These are phyloP conservation scores for Setomelanomma holmii DNA, from an alignment of 2,329 filamentous ascomycete genomes.

Conservation along the genomic window DNA sequence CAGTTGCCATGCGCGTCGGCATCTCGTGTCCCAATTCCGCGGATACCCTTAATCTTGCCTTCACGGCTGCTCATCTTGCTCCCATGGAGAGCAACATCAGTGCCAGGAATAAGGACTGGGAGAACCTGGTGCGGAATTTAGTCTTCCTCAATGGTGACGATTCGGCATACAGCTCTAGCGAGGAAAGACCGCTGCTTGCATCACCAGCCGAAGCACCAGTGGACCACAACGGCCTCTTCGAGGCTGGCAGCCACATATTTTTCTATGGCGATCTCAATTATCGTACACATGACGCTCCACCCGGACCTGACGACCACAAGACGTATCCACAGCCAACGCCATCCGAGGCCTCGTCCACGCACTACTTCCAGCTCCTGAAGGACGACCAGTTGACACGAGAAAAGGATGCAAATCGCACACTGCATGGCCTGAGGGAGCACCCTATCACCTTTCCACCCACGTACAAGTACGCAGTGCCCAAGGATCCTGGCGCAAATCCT, in stretches of 20 bases:
- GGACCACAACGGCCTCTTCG: constrained; percentile 72
- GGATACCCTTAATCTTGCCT: constrained; percentile 71
- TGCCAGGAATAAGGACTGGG: constrained; percentile 87
- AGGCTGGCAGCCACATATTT: constrained; percentile 78
- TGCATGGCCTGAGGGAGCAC: constrained; percentile 81
- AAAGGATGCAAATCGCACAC: constrained; percentile 69
- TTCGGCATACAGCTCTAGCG: constrained; percentile 36
- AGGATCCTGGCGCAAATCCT: constrained; percentile 5
- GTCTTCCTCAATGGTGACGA: constrained; percentile 67
- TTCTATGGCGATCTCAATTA: constrained; percentile 95
- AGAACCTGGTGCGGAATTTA: constrained; percentile 77
- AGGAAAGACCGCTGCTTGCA: constrained; percentile 43
- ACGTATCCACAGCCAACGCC: constrained; percentile 69
- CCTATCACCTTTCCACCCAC: constrained; percentile 84
- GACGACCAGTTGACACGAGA: constrained; percentile 83
- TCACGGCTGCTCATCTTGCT: constrained; percentile 86
- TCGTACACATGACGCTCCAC: constrained; percentile 74
- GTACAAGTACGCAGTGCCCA: constrained; percentile 76
- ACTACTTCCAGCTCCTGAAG: constrained; percentile 72
- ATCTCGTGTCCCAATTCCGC: constrained; percentile 57
- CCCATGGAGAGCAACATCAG: constrained; percentile 82
- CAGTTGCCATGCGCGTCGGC: constrained; percentile 77
- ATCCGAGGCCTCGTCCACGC: constrained; percentile 56
- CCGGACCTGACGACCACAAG: constrained; percentile 63
- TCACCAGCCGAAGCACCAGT: constrained; percentile 23